Conservation (phyloP, 2,329 filamentous ascomycete species). For the Helotiales sp. region DNA sequence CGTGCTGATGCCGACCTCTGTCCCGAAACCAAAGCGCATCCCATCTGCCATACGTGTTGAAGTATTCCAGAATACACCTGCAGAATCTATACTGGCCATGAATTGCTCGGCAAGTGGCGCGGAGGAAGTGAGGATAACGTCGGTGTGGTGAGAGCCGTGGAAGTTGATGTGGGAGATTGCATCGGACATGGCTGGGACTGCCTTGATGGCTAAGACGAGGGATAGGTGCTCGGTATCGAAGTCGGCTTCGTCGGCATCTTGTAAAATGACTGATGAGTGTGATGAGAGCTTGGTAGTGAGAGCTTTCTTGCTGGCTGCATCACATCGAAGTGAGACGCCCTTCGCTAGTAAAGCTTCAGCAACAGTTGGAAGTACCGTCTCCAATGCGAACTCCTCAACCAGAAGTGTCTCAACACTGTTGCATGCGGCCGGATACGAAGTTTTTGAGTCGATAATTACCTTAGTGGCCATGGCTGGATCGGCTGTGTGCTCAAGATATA, state of each 20-base stretch:
- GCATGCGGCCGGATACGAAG: conserved; percentile 92
- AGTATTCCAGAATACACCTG: conserved; percentile 96
- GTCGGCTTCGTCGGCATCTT: conserved; percentile 71
- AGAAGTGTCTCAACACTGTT: conserved; percentile 93
- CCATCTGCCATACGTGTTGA: conserved; percentile 94
- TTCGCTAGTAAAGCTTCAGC: conserved; percentile 75
- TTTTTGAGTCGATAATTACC: conserved; percentile 90
- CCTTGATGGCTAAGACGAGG: conserved; percentile 82
- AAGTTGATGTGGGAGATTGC: conserved; percentile 89
- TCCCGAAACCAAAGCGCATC: conserved; percentile 96
- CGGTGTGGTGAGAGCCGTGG: conserved; percentile 93
- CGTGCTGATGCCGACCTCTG: conserved; percentile 96
- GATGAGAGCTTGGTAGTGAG: conserved; percentile 56
- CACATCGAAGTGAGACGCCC: conserved; percentile 84
- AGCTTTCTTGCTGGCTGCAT: conserved; percentile 68
- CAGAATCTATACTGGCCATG: conserved; percentile 83
- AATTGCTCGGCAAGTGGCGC: conserved; percentile 75
- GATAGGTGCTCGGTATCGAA: conserved; percentile 90
- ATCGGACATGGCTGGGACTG: conserved; percentile 68
- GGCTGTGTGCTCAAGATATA: conserved; percentile 82
- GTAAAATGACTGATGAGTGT: conserved; percentile 55
- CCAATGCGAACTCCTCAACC: conserved; percentile 74
- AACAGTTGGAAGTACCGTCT: conserved; percentile 70
- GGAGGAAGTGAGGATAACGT: conserved; percentile 80
- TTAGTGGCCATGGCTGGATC: conserved; percentile 72